Conservation (phyloP, 768 basidiomycete genomes). For the Russula earlei region DNA sequence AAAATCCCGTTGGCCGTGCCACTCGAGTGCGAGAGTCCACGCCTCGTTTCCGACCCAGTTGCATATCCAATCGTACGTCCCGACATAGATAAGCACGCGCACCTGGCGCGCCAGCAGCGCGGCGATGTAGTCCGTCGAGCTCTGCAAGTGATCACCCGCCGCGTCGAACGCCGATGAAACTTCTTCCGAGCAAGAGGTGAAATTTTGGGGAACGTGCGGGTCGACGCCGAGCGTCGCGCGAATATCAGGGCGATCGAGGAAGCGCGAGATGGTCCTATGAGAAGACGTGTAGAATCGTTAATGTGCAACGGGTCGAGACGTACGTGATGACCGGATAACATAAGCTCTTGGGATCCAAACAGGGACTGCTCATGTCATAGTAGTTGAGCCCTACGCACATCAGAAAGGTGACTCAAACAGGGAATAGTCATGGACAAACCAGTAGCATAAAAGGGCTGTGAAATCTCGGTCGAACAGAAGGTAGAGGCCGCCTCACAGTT, state of each 20-base stretch:
- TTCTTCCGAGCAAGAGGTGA: constrained; percentile 30
- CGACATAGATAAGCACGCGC: constrained; percentile 45
- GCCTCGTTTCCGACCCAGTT: constrained; percentile 58
- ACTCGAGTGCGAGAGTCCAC: constrained; percentile 51
- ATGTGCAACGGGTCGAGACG: neutral
- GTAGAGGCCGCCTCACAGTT: constrained; percentile 33
- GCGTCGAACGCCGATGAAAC: constrained; percentile 42
- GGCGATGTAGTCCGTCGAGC: constrained; percentile 34
- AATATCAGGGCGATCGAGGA: constrained; percentile 49
- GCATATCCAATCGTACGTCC: constrained; percentile 46
- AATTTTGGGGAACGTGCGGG: constrained; percentile 32
- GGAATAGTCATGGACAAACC: constrained; percentile 19
- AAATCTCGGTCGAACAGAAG: constrained; percentile 31
- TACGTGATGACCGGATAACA: constrained; percentile 51
- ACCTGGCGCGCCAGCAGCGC: constrained; percentile 46
- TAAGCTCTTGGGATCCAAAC: constrained; percentile 42
- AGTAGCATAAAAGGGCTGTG: constrained; percentile 23
- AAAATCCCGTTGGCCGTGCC: constrained; percentile 48
- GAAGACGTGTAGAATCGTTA: neutral
- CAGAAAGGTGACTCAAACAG: neutral
- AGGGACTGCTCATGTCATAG: constrained; percentile 61
- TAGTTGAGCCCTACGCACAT: constrained; percentile 34
- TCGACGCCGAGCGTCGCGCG: constrained; percentile 57
- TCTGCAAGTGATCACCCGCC: constrained; percentile 33
- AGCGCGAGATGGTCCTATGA: constrained; percentile 45